phyloP scores from a whole-genome alignment of 1,139 yeast species.

The Hyphopichia buzzinii region DNA sequence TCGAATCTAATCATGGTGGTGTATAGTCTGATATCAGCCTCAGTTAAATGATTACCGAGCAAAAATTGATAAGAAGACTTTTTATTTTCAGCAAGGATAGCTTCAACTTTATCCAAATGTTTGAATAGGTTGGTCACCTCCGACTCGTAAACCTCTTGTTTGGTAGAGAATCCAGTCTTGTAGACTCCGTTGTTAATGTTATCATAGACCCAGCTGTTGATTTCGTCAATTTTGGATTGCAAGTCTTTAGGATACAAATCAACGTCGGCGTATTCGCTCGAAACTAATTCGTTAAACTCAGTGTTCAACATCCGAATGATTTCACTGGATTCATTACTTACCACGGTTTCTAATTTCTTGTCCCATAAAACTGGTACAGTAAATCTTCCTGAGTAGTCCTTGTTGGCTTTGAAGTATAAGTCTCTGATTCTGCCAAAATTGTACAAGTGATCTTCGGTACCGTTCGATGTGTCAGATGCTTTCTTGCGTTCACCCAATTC shows the following conservation, averaged over 20 bases:
- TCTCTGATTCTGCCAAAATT: slow-evolving; percentile 62
- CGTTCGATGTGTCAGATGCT: slow-evolving; percentile 44
- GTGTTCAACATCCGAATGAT: slow-evolving; percentile 80
- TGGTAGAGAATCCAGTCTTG: slow-evolving; percentile 87
- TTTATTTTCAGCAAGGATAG: slow-evolving; percentile 50
- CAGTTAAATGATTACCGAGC: slow-evolving; percentile 70
- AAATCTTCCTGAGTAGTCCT: slow-evolving; percentile 74
- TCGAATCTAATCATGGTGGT: slow-evolving; percentile 34
- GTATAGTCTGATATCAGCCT: slow-evolving; percentile 84
- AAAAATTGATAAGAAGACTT: slow-evolving; percentile 42
- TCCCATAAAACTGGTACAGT: slow-evolving; percentile 97
- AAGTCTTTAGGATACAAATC: slow-evolving; percentile 63
- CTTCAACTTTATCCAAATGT: slow-evolving; percentile 75
- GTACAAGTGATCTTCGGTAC: slow-evolving; percentile 67
- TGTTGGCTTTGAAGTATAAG: slow-evolving; percentile 70
- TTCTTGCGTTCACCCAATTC: slow-evolving; percentile 19
- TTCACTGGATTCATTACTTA: slow-evolving; percentile 86
- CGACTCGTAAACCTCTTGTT: slow-evolving; percentile 76
- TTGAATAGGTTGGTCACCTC: slow-evolving; percentile 67
- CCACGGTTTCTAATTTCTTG: slow-evolving; percentile 74
- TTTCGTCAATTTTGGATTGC: slow-evolving; percentile 61
- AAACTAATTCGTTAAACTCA: slow-evolving; percentile 58
- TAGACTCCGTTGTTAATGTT: slow-evolving; percentile 92
- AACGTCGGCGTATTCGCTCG: slow-evolving; percentile 46
- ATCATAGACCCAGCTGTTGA: slow-evolving; percentile 84